These are phyloP conservation scores for Populus ilicifolia DNA, from an alignment of 345 rosid genomes.

Conservation along the genomic window DNA sequence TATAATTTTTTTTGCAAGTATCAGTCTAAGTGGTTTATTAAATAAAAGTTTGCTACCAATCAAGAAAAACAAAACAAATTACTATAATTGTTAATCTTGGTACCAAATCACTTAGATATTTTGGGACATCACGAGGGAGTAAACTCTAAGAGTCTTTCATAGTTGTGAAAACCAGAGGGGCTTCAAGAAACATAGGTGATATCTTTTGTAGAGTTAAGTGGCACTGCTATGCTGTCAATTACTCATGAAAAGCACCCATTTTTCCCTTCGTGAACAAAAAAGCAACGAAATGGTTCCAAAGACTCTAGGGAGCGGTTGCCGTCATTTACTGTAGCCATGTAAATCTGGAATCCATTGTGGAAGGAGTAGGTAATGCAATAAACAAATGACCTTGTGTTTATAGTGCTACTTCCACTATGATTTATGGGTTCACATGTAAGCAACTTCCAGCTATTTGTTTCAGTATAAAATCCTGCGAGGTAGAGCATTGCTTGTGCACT, in stretches of 20 bases:
- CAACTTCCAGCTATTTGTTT: slow-evolving; percentile 18
- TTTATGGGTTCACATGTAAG: slow-evolving; percentile 31
- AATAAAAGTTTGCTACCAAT: too few species aligned
- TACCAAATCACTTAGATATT: too few species aligned
- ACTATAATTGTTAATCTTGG: too few species aligned
- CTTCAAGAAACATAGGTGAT: not conserved
- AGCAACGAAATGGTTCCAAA: slow-evolving; percentile 27
- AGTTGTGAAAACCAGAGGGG: not conserved
- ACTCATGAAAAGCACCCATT: slow-evolving; percentile 24
- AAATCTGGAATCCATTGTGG: slow-evolving; percentile 8
- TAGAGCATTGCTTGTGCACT: slow-evolving; percentile 21
- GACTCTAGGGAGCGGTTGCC: slow-evolving; percentile 24
- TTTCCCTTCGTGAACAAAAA: slow-evolving; percentile 14
- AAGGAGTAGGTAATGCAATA: slow-evolving; percentile 46
- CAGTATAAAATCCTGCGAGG: slow-evolving; percentile 41
- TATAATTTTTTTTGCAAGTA: too few species aligned
- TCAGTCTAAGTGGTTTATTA: too few species aligned
- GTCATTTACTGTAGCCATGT: slow-evolving; percentile 24
- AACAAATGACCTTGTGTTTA: slow-evolving; percentile 20
- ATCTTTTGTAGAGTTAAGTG: not conserved
- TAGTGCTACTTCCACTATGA: slow-evolving; percentile 65
- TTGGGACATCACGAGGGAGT: not conserved
- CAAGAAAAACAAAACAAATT: too few species aligned
- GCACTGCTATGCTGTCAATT: slow-evolving; percentile 26
- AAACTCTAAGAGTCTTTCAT: not conserved